These are phyloP conservation scores for Ligustrum vulgare DNA, from an alignment of 257 asterid species.

Conservation along the genomic window DNA sequence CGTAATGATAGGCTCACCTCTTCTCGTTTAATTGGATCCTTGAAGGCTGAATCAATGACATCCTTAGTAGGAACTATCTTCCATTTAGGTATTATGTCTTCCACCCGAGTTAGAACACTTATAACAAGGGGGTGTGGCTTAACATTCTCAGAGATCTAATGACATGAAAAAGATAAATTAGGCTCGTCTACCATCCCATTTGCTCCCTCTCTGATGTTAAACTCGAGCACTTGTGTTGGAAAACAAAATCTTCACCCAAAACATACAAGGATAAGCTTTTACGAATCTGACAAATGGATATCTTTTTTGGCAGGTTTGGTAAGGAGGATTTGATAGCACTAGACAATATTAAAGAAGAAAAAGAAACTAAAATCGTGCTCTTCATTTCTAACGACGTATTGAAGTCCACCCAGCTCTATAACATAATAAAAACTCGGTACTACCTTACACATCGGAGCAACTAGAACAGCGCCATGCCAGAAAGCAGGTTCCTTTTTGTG, in stretches of 20 bases:
- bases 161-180: background rate
- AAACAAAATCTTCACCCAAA: background rate
- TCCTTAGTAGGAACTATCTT: constrained; percentile 89
- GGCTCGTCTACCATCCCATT: background rate
- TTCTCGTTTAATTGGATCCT: constrained; percentile 74
- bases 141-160: constrained; percentile 80
- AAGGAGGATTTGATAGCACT: background rate
- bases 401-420: background rate
- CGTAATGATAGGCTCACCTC: constrained; percentile 43
- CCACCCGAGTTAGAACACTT: constrained; percentile 64
- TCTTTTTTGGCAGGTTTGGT: background rate
- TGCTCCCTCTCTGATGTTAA: background rate
- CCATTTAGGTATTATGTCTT: constrained; percentile 86
- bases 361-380: background rate
- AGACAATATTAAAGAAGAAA: background rate
- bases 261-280: background rate
- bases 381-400: background rate
- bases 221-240: background rate
- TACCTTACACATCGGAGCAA: constrained; percentile 99
- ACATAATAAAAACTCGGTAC: background rate
- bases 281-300: background rate
- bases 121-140: constrained; percentile 91
- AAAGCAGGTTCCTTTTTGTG: constrained; percentile 76
- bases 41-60: constrained; percentile 84
- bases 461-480: constrained; percentile 92